Percentiles rank a stretch among this genome's conserved stretches.
These are phyloP conservation scores for Pichia pseudocactophila DNA, from an alignment of 805 yeast species.

Conservation along the genomic window DNA sequence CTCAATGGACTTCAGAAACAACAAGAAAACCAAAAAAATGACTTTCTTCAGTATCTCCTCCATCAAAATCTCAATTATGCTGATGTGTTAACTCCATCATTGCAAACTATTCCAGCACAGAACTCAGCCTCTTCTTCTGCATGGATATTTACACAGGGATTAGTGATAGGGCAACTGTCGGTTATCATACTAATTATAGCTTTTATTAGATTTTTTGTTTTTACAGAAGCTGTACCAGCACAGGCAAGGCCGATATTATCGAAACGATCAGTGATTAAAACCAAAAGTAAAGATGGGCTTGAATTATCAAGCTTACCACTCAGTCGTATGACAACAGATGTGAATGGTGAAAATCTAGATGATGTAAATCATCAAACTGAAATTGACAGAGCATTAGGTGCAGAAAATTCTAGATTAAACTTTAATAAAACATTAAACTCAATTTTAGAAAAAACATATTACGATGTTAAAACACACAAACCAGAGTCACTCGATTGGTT, in stretches of 20 bases:
- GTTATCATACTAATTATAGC: constrained; percentile 54
- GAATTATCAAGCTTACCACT: constrained; percentile 2
- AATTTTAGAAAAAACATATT: constrained; percentile 84
- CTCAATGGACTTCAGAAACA: constrained; percentile 15
- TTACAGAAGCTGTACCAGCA: constrained; percentile 50
- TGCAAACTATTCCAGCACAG: constrained; percentile 4
- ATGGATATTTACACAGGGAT: constrained; percentile 75
- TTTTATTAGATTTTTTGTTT: constrained; percentile 68
- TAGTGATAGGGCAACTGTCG: constrained; percentile 64
- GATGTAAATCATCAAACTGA: constrained; percentile 4
- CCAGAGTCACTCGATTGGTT: constrained; percentile 96
- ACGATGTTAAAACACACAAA: constrained; percentile 78
- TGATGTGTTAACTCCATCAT: neutral
- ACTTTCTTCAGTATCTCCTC: constrained; percentile 4
- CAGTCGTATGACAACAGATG: neutral
- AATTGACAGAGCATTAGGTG: neutral
- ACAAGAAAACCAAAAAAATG: constrained; percentile 11
- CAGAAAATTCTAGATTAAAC: constrained; percentile 3
- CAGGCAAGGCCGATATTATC: constrained; percentile 27
- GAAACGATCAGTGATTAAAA: constrained; percentile 15
- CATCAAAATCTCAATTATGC: constrained; percentile 8
- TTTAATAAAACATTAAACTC: constrained; percentile 16
- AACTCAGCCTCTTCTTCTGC: constrained; percentile 9
- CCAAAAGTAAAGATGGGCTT: constrained; percentile 6
- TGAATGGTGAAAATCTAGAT: neutral